These are phyloP conservation scores for Glonium stellatum DNA, from an alignment of 495 filamentous ascomycete genomes.

Conservation along the genomic window DNA sequence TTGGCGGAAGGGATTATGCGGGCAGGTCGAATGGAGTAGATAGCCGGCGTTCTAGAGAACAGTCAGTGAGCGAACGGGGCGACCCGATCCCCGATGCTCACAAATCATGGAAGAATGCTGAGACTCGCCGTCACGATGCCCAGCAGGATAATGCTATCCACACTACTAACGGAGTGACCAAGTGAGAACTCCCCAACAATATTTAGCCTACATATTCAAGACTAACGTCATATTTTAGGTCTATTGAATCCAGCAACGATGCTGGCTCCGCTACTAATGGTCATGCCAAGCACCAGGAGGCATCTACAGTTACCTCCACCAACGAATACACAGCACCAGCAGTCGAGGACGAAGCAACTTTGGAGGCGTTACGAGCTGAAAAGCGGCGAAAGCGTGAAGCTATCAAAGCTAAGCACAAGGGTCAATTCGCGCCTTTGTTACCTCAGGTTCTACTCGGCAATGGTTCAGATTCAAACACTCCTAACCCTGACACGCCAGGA, in stretches of 20 bases:
- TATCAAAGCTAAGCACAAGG: conserved; percentile 69
- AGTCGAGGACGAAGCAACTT: conserved; percentile 53
- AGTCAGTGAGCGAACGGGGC: conserved; percentile 60
- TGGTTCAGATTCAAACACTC: conserved; percentile 50
- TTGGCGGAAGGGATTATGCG: not conserved
- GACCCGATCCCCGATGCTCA: conserved; percentile 44
- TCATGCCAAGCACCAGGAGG: too few species aligned
- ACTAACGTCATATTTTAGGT: not conserved
- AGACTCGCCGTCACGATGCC: conserved; percentile 37
- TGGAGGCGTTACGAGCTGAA: conserved; percentile 66
- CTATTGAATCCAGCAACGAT: not conserved
- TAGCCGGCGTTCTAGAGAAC: conserved; percentile 45
- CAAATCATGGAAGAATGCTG: conserved; percentile 38
- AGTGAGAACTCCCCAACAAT: not conserved
- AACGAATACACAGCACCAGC: not conserved
- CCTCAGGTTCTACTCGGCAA: conserved; percentile 63
- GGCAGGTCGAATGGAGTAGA: not conserved
- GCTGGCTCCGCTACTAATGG: not conserved
- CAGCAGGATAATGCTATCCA: conserved; percentile 25
- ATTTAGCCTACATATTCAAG: not conserved
- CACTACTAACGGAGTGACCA: not conserved
- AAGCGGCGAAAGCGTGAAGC: conserved; percentile 82
- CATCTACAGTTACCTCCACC: not conserved
- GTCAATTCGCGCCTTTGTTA: conserved; percentile 58
- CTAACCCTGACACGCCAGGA: conserved; percentile 40